Base-by-base conservation (phyloP, 2,329 filamentous ascomycete species). In the Aspergillus sp. region DNA sequence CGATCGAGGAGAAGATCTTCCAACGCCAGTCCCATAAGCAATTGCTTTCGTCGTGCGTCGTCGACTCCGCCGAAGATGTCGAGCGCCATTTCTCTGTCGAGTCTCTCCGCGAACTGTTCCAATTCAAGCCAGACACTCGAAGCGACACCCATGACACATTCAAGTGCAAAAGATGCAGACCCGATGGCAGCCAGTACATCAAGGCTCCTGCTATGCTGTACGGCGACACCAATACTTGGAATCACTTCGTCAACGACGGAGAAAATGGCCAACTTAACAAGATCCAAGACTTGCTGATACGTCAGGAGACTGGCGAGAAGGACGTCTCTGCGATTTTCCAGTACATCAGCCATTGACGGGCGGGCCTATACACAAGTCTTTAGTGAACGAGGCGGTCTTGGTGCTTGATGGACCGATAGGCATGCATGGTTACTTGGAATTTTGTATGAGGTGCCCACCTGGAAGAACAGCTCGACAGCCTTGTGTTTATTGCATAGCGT, bases 1-100 rank as follows among this genome's bases (percentile, higher is more conserved):
- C 88, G 0, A 98, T 98, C 40, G 91, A 98, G 55, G 91, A 98
- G 61, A 98, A 98, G 66, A 95, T 98, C 47, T 98, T 98, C 66
- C 91, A 98, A 60, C 81, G 93, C 7, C 91, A 98, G 55, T 93
- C 85, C 1, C 93, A 98, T 68, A 98, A 98, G 63, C 91, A 98
- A 61, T 93, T 86, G 5, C 69, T 98, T 1, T 96, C 89, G 1
- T 93, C 86, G 0, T 95, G 88, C 48, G 91, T 98, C 4, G 91
- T 98, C 5, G 91, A 98, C 60, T 88, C 83, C 2, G 89, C 86
- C 1, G 89, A 98, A 61, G 91, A 98, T 45, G 91, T 98, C 2
- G 91, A 98, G 62, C 78, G 91, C 3, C 91, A 98, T 61, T 98
- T 98, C 62, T 89, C 82, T 10, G 69, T 93, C 1, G 91, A 96